Evolutionary conservation across 1,284 basidiomycete genomes (phyloP), one percentile per base, ranked within the genome.

Genomic region (Pseudozyma sp.): DNA sequence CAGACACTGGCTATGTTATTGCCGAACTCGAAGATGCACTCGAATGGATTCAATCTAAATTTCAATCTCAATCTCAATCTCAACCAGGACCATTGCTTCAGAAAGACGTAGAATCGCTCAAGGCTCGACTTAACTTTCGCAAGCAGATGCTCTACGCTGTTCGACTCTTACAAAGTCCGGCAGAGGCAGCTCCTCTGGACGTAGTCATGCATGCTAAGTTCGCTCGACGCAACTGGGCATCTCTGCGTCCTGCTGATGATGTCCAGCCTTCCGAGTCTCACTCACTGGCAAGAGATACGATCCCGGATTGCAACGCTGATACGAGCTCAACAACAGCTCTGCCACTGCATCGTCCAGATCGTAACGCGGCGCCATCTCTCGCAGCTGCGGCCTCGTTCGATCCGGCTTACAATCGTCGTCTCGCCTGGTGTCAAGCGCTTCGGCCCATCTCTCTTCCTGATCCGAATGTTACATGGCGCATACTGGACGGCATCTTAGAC

Each of bases 361-460:
- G 66, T n/a, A 12, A 58, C 70, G 0, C 52, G 19, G 73, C 73
- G 5, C 80, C 86, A 1, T 85, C 86, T 18, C 91, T 91, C 1
- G 86, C 87, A 0, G 90, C 89, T 0, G 84, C 81, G 31, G 85
- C 87, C 0, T 89, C 89, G 0, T 92, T 94, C 62, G 92, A 92
- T 80, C 89, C 91, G 5, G 87, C 89, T 44, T 89, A 93, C 52
- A 88, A 89, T 2, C 89, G 92, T 7, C 88, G 89, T 51, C 87
- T 95, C 0, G 90, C 90, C 31, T 91, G 90, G 42, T 90, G 89
- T 67, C 90, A 93, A 81, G 93, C 93, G 0, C 89, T 92, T 8
- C 89, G 90, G 14, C 86, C 90, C 3, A 86, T 92, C 16, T 83
- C 87, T 5, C 80, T 91, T 0, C 90, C 90, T 0, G 74, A 87